These are phyloP conservation scores for Aphanoascus verrucosus DNA, from an alignment of 2,329 filamentous ascomycete genomes.

Conservation along the genomic window DNA sequence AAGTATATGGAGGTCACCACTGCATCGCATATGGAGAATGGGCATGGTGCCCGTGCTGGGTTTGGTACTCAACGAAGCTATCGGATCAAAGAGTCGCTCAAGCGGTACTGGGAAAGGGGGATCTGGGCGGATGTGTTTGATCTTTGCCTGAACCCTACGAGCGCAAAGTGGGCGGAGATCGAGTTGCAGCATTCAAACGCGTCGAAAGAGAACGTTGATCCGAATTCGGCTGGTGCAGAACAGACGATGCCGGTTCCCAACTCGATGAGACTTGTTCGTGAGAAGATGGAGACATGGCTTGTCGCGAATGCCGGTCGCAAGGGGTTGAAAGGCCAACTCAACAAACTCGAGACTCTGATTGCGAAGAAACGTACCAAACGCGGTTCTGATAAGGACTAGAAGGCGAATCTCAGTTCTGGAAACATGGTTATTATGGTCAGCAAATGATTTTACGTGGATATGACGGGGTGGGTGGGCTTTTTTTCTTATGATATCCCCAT, in stretches of 20 bases:
- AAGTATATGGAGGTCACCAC: slow-evolving; percentile 78
- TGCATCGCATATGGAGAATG: slow-evolving; percentile 26
- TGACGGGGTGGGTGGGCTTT: no score
- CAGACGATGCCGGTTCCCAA: slow-evolving; percentile 60
- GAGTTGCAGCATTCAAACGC: slow-evolving; percentile 35
- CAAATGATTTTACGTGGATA: no score
- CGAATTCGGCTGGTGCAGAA: background rate
- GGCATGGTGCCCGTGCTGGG: slow-evolving; percentile 14
- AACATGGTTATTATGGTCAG: background rate
- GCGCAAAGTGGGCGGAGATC: slow-evolving; percentile 47
- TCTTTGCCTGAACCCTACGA: slow-evolving; percentile 66
- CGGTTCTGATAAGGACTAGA: slow-evolving; percentile 1
- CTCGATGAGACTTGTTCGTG: slow-evolving; percentile 57
- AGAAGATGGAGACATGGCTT: slow-evolving; percentile 76
- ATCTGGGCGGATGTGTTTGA: slow-evolving; percentile 80
- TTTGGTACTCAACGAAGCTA: slow-evolving; percentile 51
- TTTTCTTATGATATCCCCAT: no score
- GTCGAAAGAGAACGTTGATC: background rate
- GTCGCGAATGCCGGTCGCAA: slow-evolving; percentile 73
- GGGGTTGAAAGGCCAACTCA: slow-evolving; percentile 46
- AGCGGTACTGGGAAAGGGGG: slow-evolving; percentile 93
- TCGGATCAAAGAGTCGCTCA: slow-evolving; percentile 68
- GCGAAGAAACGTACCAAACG: slow-evolving; percentile 38
- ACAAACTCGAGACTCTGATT: slow-evolving; percentile 58
- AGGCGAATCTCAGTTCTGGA: background rate